Base-by-base conservation (phyloP, 2,329 filamentous ascomycete genomes). In the Cordyceps militaris region DNA sequence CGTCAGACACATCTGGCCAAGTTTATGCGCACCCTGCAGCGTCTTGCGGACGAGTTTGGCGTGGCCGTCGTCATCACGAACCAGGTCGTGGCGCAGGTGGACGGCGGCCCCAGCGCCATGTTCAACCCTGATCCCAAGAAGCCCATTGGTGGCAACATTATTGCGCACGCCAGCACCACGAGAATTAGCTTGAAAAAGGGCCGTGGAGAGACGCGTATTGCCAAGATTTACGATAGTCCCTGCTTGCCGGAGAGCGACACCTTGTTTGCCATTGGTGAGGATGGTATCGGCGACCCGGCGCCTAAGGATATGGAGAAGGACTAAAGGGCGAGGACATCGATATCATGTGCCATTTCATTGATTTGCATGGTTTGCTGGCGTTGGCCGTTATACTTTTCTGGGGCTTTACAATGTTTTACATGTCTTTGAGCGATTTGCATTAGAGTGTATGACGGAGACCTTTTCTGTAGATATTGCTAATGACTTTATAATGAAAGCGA, bases 81-180 rank as follows among this genome's bases (percentile, higher is more conserved):
- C 70, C 94, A 99, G 72, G 94, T 99, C 30, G 95, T 99, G 42
- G 94, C 94, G 10, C 95, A 99, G 72, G 94, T 99, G 9, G 94
- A 99, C 69, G 94, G 94, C 62, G 94, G 94, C 3, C 92, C 93
- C 30, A 93, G 88, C 68, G 86, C 93, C 61, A 99, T 99, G 94
- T 99, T 96, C 79, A 99, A 99, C 65, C 94, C 95, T 0, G 95
- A 99, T 68, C 94, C 94, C 8, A 99, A 99, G 82, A 99, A 99
- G 73, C 94, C 94, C 0, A 97, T 99, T 70, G 94, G 94, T 64
- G 94, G 94, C 63, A 97, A 99, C 73, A 99, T 99, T 64, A 97
- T 99, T 70, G 94, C 95, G 3, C 94, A 99, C 71, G 92, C 94
- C 54, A 96, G 91, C 68, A 99, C 94, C 1, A 99, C 94, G 2